These are phyloP conservation scores for Colletotrichum destructivum DNA, from an alignment of 2,329 filamentous ascomycete species.

Conservation along the genomic window DNA sequence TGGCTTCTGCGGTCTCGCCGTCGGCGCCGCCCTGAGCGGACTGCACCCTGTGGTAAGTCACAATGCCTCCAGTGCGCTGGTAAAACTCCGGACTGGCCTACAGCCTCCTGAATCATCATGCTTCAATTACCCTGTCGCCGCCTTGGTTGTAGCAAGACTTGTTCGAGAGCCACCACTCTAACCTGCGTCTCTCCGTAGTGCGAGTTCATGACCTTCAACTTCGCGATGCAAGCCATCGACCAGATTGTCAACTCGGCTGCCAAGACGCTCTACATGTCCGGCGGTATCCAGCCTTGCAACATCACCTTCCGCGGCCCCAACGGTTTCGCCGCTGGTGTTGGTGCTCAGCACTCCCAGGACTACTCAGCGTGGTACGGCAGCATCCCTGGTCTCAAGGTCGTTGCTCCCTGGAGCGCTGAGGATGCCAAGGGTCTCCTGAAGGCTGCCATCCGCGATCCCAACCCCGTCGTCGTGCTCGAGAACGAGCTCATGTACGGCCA, in stretches of 20 bases:
- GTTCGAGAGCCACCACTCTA: conserved; percentile 7
- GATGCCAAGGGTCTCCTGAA: conserved; percentile 98
- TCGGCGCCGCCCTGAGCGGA: conserved; percentile 94
- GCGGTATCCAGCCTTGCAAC: conserved; percentile 99
- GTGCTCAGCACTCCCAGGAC: conserved; percentile 98
- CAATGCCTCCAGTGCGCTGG: background rate
- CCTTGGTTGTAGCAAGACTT: too few relatives aligned
- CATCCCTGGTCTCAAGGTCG: conserved; percentile 97
- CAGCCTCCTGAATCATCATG: background rate
- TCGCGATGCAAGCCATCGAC: conserved; percentile 99
- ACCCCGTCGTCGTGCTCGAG: conserved; percentile 93
- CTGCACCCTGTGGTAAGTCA: conserved; percentile 90
- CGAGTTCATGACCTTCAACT: conserved; percentile 99
- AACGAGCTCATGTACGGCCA: conserved; percentile 95
- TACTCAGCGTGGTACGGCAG: conserved; percentile 99
- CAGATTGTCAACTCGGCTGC: conserved; percentile 99
- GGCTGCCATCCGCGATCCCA: conserved; percentile 97
- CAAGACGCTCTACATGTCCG: conserved; percentile 99
- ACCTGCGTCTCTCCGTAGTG: conserved; percentile 68
- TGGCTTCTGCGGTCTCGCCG: conserved; percentile 93
- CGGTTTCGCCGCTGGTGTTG: conserved; percentile 96
- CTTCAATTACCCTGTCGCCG: background rate
- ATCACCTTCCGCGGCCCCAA: conserved; percentile 99
- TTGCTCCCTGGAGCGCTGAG: conserved; percentile 95
- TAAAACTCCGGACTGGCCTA: background rate